Evolutionary conservation across 1,284 basidiomycete genomes (phyloP).

Genomic region (Vanrija sp.): DNA sequence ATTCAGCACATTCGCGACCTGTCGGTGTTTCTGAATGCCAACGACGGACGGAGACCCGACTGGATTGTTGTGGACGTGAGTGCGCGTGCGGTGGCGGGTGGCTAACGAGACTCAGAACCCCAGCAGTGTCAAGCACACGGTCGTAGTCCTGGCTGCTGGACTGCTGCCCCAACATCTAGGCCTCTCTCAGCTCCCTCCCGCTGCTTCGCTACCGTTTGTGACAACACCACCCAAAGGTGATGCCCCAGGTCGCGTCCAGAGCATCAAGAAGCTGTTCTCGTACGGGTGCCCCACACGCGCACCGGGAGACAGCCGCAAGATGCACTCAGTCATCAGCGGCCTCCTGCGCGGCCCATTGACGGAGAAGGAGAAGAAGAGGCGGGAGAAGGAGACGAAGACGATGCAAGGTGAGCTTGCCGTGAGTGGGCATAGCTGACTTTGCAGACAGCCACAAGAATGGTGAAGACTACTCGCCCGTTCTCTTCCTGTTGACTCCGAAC

Average conservation of each 20-base stretch:
- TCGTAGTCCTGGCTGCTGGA: conserved; percentile 74
- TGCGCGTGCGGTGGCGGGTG: neutral
- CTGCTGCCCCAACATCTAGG: conserved; percentile 66
- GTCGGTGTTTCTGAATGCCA: conserved; percentile 65
- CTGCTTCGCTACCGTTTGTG: conserved; percentile 57
- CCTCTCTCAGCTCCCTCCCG: conserved; percentile 56
- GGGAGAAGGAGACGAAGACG: conserved; percentile 51
- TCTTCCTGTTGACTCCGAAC: conserved; percentile 69
- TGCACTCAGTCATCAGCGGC: conserved; percentile 76
- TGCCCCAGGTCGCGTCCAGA: conserved; percentile 55
- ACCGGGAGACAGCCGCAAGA: conserved; percentile 73
- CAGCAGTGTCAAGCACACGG: conserved; percentile 66
- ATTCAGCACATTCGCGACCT: conserved; percentile 77
- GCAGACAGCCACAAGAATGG: conserved; percentile 11
- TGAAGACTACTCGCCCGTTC: conserved; percentile 51
- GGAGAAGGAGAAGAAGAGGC: conserved; percentile 64
- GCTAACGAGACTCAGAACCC: conserved; percentile 57
- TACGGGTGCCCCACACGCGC: conserved; percentile 86
- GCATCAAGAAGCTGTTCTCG: conserved; percentile 75
- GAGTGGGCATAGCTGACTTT: neutral
- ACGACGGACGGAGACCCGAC: conserved; percentile 70
- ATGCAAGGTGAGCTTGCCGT: conserved; percentile 22
- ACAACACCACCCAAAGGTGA: conserved; percentile 53
- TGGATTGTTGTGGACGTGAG: conserved; percentile 78
- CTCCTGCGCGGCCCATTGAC: conserved; percentile 78